These are phyloP conservation scores for Sporothrix curviconia DNA, from an alignment of 2,329 filamentous ascomycete species.

Conservation along the genomic window DNA sequence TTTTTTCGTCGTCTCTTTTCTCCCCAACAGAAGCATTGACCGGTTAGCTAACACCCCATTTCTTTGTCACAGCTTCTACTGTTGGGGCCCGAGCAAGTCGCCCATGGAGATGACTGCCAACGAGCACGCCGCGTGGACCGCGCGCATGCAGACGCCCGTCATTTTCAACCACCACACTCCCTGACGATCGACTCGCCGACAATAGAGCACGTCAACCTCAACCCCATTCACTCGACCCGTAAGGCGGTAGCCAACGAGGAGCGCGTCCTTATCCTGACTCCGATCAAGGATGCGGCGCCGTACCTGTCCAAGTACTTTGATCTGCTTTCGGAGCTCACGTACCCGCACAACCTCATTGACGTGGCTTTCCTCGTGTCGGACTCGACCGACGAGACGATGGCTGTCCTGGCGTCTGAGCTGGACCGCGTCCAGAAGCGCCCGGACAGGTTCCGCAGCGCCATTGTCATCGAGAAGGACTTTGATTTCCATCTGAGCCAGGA, in stretches of 20 bases:
- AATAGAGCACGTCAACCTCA: conserved; percentile 77
- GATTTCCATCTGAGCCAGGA: conserved; percentile 66
- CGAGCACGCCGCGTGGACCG: conserved; percentile 83
- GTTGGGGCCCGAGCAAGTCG: conserved; percentile 91
- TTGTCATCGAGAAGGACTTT: conserved; percentile 89
- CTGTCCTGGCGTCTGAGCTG: conserved; percentile 76
- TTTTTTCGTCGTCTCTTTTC: not conserved
- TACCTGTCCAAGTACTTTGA: conserved; percentile 90
- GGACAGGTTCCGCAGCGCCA: conserved; percentile 77
- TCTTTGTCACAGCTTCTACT: conserved; percentile 70
- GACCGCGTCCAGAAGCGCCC: conserved; percentile 78
- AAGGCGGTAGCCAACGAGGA: conserved; percentile 77
- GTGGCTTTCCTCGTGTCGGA: conserved; percentile 92
- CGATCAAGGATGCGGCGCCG: conserved; percentile 78
- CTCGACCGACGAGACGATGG: conserved; percentile 82
- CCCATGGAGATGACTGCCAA: conserved; percentile 93
- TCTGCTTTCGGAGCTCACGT: conserved; percentile 79
- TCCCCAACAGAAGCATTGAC: too few relatives aligned
- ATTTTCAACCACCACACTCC: conserved; percentile 93
- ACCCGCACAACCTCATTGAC: conserved; percentile 92
- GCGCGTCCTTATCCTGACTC: conserved; percentile 84
- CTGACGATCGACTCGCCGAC: conserved; percentile 73
- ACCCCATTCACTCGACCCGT: conserved; percentile 71
- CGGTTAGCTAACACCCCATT: too few relatives aligned
- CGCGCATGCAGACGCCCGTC: conserved; percentile 83